phyloP scores from a whole-genome alignment of 2,329 filamentous ascomycete species.

The Arthrobotrys entomopaga region DNA sequence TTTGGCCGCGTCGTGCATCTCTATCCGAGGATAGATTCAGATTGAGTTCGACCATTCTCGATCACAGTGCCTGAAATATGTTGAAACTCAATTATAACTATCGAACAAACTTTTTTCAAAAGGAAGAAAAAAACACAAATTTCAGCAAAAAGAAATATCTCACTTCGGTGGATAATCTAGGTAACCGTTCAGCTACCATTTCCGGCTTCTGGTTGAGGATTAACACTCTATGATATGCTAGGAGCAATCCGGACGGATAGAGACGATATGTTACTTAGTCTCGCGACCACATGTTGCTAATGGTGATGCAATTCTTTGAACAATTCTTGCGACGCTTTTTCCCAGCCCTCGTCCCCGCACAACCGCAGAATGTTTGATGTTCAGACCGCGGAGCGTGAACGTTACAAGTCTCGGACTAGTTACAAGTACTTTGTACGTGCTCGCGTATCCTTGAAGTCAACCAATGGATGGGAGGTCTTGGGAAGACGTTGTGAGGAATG shows the following conservation, averaged over 20 bases:
- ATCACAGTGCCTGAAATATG: background rate
- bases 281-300: conserved; percentile 3
- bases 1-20: conserved; percentile 16
- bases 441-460: conserved; percentile 5
- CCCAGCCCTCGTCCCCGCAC: background rate
- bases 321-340: conserved; percentile 6
- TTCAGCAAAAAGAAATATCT: background rate
- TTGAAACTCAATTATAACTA: background rate
- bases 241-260: background rate
- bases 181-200: too few relatives aligned
- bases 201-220: background rate
- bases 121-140: background rate
- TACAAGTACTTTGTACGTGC: background rate
- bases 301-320: conserved; percentile 16
- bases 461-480: background rate
- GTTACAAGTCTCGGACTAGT: background rate
- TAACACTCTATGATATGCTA: conserved; percentile 1
- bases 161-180: too few relatives aligned
- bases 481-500: conserved; percentile 19
- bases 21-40: conserved; percentile 6
- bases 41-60: background rate
- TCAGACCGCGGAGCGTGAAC: conserved; percentile 4
- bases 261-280: too few relatives aligned
- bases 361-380: conserved; percentile 9
- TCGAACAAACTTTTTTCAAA: background rate